Evolutionary conservation across 345 rosid genomes (phyloP), one percentile per base, ranked within the genome.

Genomic region (Cardamine resedifolia): DNA sequence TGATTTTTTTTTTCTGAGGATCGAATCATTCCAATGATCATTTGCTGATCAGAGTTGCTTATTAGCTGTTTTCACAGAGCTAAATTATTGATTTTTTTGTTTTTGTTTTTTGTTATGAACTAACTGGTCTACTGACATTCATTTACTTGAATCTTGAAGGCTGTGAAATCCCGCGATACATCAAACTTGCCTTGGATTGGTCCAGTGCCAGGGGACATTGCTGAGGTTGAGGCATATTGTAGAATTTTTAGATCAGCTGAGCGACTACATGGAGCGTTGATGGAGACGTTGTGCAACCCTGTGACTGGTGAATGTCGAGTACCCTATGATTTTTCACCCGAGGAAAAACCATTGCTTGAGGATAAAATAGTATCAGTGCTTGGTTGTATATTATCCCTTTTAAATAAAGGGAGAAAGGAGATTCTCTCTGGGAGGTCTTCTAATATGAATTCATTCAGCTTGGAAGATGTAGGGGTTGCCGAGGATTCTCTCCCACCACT

Each of bases 211-310:
- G 97, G 98, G 15, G 98, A 94, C 53, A 91, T 94, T 70, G 96
- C 99, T 48, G 99, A 94, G 81, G 84, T 94, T 27, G 97, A 94
- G 81, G 96, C 99, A 11, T 94, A 94, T 63, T 94, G 99, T 80
- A 85, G 99, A 68, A 89, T 91, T 30, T 94, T 94, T 63, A 84
- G 97, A 82, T 84, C 96, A 10, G 89, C 95, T 11, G 97, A 94
- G 80, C 51, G 83, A 74, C 86, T 91, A 20, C 96, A 88, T 81
- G 79, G 88, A 78, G 88, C 98, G 2, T 59, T 94, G 79, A 94
- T 94, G 98, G 92, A 91, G 60, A 82, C 97, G 1, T 68, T 94
- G 30, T 94, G 99, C 85, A 94, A 91, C 84, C 99, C 99, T 5
- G 61, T 88, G 80, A 94, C 97, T 0, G 99, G 99, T 47, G 96